phyloP scores from a whole-genome alignment of 2,329 filamentous ascomycete species.

The Raffaelea deltoideospora region DNA sequence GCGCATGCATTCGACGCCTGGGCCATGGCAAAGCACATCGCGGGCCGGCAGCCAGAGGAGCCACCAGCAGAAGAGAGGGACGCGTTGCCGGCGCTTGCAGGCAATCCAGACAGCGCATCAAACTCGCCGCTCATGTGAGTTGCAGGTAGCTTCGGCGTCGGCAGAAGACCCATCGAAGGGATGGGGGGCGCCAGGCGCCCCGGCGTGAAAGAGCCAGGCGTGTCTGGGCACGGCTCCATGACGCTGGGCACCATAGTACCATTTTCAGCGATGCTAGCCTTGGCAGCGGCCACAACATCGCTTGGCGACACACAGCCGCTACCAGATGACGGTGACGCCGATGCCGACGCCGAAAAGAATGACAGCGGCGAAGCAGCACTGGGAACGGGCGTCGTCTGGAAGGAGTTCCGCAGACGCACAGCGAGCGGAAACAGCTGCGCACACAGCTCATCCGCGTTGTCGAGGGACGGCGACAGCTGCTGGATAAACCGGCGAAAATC shows the following conservation, averaged over 20 bases:
- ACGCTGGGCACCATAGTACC: conserved; percentile 24
- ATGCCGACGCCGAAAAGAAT: conserved; percentile 8
- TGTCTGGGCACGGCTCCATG: conserved; percentile 32
- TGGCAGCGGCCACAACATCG: conserved; percentile 26
- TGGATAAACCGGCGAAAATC: conserved; percentile 47
- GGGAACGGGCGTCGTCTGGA: conserved; percentile 1
- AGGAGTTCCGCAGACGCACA: conserved; percentile 7
- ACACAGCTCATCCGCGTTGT: conserved; percentile 40
- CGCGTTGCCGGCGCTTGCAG: too few species aligned
- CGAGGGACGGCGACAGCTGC: conserved; percentile 38
- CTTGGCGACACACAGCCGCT: conserved; percentile 1
- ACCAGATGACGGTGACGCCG: not conserved
- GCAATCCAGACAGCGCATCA: too few species aligned
- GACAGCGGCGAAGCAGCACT: conserved; percentile 8
- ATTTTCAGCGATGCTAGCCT: conserved; percentile 13
- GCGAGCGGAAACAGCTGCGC: conserved; percentile 15
- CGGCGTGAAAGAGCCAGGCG: conserved; percentile 23
- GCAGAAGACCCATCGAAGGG: conserved; percentile 30
- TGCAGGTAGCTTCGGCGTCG: conserved; percentile 44
- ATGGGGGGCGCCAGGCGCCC: conserved; percentile 32
- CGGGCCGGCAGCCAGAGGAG: conserved; percentile 32
- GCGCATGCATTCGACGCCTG: conserved; percentile 32
- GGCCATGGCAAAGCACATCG: conserved; percentile 46
- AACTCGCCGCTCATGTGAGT: too few species aligned
- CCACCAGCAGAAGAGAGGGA: conserved; percentile 38